These are phyloP conservation scores for Anthracocystis panici-leucophaei DNA, from an alignment of 1,284 basidiomycete genomes.

Conservation along the genomic window DNA sequence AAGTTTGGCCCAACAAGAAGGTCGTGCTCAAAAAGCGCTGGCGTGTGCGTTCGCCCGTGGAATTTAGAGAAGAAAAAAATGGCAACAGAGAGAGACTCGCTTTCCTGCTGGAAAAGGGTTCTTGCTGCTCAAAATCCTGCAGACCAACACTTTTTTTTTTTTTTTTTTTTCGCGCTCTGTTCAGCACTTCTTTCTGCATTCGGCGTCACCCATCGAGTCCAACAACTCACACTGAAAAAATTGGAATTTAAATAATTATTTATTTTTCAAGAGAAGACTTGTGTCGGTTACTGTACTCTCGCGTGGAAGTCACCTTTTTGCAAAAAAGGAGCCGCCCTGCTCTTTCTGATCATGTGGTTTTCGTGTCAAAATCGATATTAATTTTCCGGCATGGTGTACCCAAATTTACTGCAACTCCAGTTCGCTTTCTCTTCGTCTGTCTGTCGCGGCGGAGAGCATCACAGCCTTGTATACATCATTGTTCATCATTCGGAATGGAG, in stretches of 20 bases:
- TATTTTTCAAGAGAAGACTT: constrained; percentile 7
- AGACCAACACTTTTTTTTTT: constrained; percentile 23
- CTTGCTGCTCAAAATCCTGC: not conserved
- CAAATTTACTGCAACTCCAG: no score
- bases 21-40: constrained; percentile 10
- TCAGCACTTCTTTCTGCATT: constrained; percentile 1
- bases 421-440: no score
- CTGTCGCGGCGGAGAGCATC: no score
- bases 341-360: constrained; percentile 3
- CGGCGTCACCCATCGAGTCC: not conserved
- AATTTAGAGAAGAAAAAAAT: not conserved
- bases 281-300: not conserved
- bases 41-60: not conserved
- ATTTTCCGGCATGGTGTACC: not conserved
- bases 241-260: not conserved
- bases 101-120: constrained; percentile 4
- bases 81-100: not conserved
- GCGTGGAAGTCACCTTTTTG: not conserved
- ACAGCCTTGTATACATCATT: no score
- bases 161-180: constrained; percentile 4
- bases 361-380: constrained; percentile 3
- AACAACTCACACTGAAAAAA: not conserved
- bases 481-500: no score
- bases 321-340: not conserved
- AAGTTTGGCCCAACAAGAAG: constrained; percentile 11